Evolutionary conservation across 176 grass and related monocot species (phyloP), one percentile per base, ranked within the genome.

Genomic region (Hyparrhenia diplandra): DNA sequence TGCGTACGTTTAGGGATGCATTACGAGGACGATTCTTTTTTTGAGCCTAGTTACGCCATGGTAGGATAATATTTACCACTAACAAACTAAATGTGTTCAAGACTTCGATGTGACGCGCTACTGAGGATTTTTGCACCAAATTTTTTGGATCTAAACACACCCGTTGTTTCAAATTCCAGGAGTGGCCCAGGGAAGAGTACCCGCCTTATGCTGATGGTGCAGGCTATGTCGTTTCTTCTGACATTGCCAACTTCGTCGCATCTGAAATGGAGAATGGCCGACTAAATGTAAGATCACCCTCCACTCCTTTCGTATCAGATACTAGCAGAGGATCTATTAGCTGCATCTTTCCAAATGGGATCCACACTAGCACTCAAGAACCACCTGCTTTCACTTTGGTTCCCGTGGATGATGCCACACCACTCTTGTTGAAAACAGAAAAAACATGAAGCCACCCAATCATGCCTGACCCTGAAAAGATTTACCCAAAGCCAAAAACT

Each of bases 121-220:
- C n/a, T n/a, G n/a, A n/a, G n/a, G n/a, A n/a, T n/a, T n/a, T n/a
- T n/a, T n/a, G n/a, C n/a, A n/a, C n/a, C n/a, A n/a, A n/a, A n/a
- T n/a, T n/a, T n/a, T n/a, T n/a, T n/a, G n/a, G n/a, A n/a, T n/a
- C n/a, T n/a, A n/a, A n/a, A n/a, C n/a, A n/a, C n/a, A n/a, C n/a
- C n/a, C n/a, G n/a, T n/a, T 80, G 55, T 31, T 23, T 73, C 6
- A 47, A 78, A 78, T 88, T 90, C 65, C 86, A 94, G 92, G 92
- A 94, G 69, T 93, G 88, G 91, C 82, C 88, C 73, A 55, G 43
- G 30, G 88, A 80, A 29, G 69, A 64, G 29, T 93, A 94, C 81
- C 92, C 92, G 27, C 76, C 86, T 10, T 94, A 94, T 35, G 86
- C 92, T 0, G 85, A 94, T 86, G 88, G 92, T 86, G 83, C 92